Evolutionary conservation across 1,284 basidiomycete species (phyloP).

Genomic region (Boletellus deceptivus): DNA sequence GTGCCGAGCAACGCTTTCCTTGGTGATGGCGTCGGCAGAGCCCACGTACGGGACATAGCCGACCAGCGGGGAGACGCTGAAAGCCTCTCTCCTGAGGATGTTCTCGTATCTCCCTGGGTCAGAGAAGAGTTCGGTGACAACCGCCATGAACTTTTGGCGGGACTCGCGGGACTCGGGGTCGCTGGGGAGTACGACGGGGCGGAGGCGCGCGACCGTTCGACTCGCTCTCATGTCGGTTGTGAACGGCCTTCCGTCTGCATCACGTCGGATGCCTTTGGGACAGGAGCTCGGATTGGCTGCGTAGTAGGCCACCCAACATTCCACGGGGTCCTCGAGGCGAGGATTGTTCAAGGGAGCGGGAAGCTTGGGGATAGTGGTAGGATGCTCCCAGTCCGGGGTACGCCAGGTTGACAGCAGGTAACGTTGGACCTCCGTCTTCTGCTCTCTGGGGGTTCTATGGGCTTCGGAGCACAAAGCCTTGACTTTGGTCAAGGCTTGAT

Average conservation of each 20-base stretch:
- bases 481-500: conserved; percentile 36
- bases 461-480: conserved; percentile 39
- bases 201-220: conserved; percentile 42
- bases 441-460: conserved; percentile 34
- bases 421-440: conserved; percentile 40
- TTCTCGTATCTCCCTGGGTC: conserved; percentile 35
- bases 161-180: conserved; percentile 31
- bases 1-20: conserved; percentile 36
- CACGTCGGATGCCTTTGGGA: conserved; percentile 45
- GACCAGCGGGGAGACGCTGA: conserved; percentile 36
- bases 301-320: conserved; percentile 44
- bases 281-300: conserved; percentile 41
- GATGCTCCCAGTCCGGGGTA: conserved; percentile 36
- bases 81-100: conserved; percentile 34
- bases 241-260: conserved; percentile 35
- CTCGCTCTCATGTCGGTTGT: conserved; percentile 43
- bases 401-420: conserved; percentile 38
- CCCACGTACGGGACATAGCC: conserved; percentile 27
- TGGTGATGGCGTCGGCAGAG: conserved; percentile 24
- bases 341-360: conserved; percentile 39
- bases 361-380: conserved; percentile 25
- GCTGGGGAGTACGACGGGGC: conserved; percentile 33
- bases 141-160: conserved; percentile 39
- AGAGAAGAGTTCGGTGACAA: conserved; percentile 39
- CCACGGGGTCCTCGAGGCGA: conserved; percentile 42